Conservation (phyloP, 768 basidiomycete species). For the Tubosaeta brunneosetosa region DNA sequence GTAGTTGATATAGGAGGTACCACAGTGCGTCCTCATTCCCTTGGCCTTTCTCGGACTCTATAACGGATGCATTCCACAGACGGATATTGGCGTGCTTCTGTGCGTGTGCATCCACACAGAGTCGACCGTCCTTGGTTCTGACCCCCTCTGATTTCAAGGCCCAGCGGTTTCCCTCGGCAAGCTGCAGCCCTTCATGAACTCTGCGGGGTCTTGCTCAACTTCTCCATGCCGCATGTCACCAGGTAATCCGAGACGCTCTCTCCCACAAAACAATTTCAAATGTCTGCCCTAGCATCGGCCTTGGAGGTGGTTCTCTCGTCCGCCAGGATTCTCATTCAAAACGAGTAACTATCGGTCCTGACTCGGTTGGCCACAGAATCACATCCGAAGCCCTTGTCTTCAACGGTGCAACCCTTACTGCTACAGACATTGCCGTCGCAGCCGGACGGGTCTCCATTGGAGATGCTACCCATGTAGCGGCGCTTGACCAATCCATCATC, state of each 20-base stretch:
- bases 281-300: constrained; percentile 41
- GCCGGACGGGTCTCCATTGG: constrained; percentile 31
- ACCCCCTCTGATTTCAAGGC: constrained; percentile 21
- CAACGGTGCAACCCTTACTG: constrained; percentile 52
- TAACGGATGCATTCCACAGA: constrained; percentile 24
- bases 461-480: constrained; percentile 18
- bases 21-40: constrained; percentile 32
- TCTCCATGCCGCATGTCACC: constrained; percentile 54
- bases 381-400: constrained; percentile 49
- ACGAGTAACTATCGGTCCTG: constrained; percentile 53
- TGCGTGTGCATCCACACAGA: constrained; percentile 14
- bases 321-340: constrained; percentile 30
- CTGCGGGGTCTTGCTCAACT: constrained; percentile 57
- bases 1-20: constrained; percentile 67
- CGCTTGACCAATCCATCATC: constrained; percentile 24
- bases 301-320: constrained; percentile 61
- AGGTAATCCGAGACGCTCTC: constrained; percentile 21
- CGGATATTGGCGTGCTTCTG: constrained; percentile 59
- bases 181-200: constrained; percentile 60
- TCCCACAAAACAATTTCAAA: neutral
- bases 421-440: constrained; percentile 56
- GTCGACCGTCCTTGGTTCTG: constrained; percentile 3
- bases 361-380: constrained; percentile 58
- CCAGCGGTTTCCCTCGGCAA: constrained; percentile 57
- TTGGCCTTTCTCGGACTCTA: constrained; percentile 7